phyloP scores from a whole-genome alignment of 2,329 filamentous ascomycete genomes.

The Immersiporthe knoxdaviesiana region DNA sequence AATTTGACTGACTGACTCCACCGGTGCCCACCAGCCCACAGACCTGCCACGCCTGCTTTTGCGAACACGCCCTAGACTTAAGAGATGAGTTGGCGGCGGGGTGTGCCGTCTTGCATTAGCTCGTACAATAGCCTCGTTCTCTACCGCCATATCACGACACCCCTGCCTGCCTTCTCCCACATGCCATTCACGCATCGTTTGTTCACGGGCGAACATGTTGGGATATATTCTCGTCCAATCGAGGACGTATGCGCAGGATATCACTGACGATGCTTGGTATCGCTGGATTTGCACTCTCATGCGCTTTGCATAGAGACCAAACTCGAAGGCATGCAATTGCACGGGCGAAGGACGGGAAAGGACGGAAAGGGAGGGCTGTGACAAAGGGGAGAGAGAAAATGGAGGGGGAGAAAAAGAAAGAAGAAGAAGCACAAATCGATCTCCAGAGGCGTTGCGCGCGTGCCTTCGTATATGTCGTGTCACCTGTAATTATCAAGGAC shows the following conservation, averaged over 20 bases:
- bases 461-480: too few relatives aligned
- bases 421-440: too few relatives aligned
- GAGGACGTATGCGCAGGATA: too few relatives aligned
- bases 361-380: neutral
- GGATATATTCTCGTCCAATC: too few relatives aligned
- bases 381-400: too few relatives aligned
- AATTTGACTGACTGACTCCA: neutral
- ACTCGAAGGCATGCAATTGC: neutral
- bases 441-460: too few relatives aligned
- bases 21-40: neutral
- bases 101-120: slow-evolving; percentile 1
- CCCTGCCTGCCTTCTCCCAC: neutral
- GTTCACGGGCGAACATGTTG: neutral
- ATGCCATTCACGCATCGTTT: neutral
- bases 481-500: too few relatives aligned
- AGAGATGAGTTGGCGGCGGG: neutral
- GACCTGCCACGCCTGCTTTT: neutral
- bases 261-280: too few relatives aligned
- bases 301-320: neutral
- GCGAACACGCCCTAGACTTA: neutral
- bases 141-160: neutral
- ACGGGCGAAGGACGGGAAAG: neutral
- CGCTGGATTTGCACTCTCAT: neutral
- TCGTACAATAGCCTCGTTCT: neutral
- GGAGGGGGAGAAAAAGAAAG: too few relatives aligned